Percentiles rank a stretch among this genome's conserved stretches.
Evolutionary conservation across 2,329 filamentous ascomycete species (phyloP).

Genomic region (Xylariaceae sp.): DNA sequence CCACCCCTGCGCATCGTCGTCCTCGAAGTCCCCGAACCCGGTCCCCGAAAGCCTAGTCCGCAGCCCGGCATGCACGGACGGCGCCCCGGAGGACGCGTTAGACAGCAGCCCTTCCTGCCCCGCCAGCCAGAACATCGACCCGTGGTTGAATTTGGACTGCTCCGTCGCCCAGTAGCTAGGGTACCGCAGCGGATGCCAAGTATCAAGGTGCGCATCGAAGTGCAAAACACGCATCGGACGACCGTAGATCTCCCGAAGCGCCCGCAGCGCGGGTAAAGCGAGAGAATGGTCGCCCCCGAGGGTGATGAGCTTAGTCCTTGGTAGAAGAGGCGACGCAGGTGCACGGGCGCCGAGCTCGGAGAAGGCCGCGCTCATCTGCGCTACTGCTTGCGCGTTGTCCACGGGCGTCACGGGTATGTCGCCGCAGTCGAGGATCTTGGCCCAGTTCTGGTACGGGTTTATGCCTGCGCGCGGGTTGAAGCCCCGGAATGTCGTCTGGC

Average conservation of each 20-base stretch:
- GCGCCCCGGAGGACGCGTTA: slow-evolving; percentile 56
- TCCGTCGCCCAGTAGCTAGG: slow-evolving; percentile 67
- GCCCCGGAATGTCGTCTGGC: slow-evolving; percentile 74
- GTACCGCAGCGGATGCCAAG: slow-evolving; percentile 80
- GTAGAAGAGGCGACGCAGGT: slow-evolving; percentile 34
- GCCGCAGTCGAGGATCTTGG: slow-evolving; percentile 63
- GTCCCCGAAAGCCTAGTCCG: slow-evolving; percentile 68
- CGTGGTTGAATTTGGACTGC: slow-evolving; percentile 78
- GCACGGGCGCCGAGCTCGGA: slow-evolving; percentile 55
- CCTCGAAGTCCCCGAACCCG: slow-evolving; percentile 64
- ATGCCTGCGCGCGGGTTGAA: slow-evolving; percentile 78
- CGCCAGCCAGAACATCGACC: slow-evolving; percentile 88
- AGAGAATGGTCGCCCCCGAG: slow-evolving; percentile 72
- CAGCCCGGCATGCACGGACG: slow-evolving; percentile 77
- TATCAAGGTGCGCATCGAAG: slow-evolving; percentile 77
- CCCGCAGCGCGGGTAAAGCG: slow-evolving; percentile 64
- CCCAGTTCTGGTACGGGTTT: slow-evolving; percentile 68
- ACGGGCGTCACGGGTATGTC: slow-evolving; percentile 85
- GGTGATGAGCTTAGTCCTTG: slow-evolving; percentile 57
- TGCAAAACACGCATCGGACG: slow-evolving; percentile 64
- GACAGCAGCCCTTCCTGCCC: slow-evolving; percentile 73
- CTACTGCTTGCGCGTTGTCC: slow-evolving; percentile 75
- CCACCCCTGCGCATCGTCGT: slow-evolving; percentile 73
- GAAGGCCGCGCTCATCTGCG: slow-evolving; percentile 81
- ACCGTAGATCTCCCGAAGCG: slow-evolving; percentile 58